These are phyloP conservation scores for Mortierella sp. DNA, from an alignment of 371 early-diverging fungal genomes.

Conservation along the genomic window DNA sequence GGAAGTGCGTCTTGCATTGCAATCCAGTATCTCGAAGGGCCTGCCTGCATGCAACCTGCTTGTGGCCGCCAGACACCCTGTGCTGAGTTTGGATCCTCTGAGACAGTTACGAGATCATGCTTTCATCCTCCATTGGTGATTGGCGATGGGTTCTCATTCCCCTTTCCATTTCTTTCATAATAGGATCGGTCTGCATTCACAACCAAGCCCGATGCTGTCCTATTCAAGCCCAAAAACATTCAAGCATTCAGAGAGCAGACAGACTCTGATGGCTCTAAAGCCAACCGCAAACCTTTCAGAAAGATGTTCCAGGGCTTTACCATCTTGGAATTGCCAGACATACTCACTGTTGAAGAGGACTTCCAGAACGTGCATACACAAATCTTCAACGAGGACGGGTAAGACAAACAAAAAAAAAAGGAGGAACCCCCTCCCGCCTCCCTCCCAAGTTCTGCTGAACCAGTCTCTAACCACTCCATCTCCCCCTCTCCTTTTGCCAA, in stretches of 20 bases:
- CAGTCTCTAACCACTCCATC: too few species aligned
- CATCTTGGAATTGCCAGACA: constrained; percentile 35
- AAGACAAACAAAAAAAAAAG: constrained; percentile 26
- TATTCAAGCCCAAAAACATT: constrained; percentile 24
- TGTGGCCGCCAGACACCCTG: too few species aligned
- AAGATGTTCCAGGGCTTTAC: constrained; percentile 31
- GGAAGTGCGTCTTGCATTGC: too few species aligned
- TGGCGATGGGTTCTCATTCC: background rate
- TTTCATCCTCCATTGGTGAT: background rate
- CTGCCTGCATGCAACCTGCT: too few species aligned
- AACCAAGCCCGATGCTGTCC: constrained; percentile 2
- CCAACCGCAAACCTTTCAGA: constrained; percentile 30
- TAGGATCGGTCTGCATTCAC: constrained; percentile 9
- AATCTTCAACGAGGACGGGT: constrained; percentile 46
- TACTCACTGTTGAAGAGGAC: constrained; percentile 27
- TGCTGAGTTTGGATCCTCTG: too few species aligned
- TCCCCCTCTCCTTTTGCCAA: too few species aligned
- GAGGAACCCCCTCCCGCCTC: too few species aligned
- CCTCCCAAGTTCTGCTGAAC: too few species aligned
- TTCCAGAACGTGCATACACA: constrained; percentile 29
- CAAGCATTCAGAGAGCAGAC: constrained; percentile 39
- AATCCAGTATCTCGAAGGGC: too few species aligned
- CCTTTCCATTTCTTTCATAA: background rate
- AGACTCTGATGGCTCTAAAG: constrained; percentile 14
- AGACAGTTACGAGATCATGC: background rate